Conservation (phyloP, 352 stramenopile species). For the Blastocystis sp. region DNA sequence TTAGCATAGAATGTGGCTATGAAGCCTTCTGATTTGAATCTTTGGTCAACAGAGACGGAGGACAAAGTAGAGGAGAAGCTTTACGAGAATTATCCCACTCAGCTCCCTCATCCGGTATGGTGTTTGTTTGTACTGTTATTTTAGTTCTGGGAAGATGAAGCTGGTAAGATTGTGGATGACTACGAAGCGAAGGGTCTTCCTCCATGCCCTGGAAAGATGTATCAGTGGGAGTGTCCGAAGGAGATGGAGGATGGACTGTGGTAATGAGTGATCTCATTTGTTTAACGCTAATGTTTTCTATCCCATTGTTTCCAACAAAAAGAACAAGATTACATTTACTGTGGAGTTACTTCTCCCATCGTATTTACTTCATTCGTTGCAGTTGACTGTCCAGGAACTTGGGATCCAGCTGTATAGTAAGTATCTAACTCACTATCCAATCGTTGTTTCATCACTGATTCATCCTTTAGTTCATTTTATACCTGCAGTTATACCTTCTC, state of each 20-base stretch:
- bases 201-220: slow-evolving; percentile 66
- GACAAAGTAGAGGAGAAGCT: slow-evolving; percentile 38
- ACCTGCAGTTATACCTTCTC: neutral
- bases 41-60: slow-evolving; percentile 35
- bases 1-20: neutral
- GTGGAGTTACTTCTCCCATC: neutral
- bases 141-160: slow-evolving; percentile 55
- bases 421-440: slow-evolving; percentile 20
- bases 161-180: slow-evolving; percentile 46
- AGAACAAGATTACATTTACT: neutral
- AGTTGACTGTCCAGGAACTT: neutral
- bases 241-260: slow-evolving; percentile 53
- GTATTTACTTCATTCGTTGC: neutral
- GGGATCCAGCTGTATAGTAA: slow-evolving; percentile 22
- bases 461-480: neutral
- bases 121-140: neutral
- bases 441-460: neutral
- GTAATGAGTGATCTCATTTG: neutral
- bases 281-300: slow-evolving; percentile 27
- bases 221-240: slow-evolving; percentile 63
- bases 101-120: slow-evolving; percentile 33
- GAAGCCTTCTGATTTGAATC: slow-evolving; percentile 47
- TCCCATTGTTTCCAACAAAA: neutral
- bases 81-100: neutral
- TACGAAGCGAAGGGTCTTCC: slow-evolving; percentile 60